Evolutionary conservation across 1,284 basidiomycete genomes (phyloP).

Genomic region (Pseudozyma thailandica): DNA sequence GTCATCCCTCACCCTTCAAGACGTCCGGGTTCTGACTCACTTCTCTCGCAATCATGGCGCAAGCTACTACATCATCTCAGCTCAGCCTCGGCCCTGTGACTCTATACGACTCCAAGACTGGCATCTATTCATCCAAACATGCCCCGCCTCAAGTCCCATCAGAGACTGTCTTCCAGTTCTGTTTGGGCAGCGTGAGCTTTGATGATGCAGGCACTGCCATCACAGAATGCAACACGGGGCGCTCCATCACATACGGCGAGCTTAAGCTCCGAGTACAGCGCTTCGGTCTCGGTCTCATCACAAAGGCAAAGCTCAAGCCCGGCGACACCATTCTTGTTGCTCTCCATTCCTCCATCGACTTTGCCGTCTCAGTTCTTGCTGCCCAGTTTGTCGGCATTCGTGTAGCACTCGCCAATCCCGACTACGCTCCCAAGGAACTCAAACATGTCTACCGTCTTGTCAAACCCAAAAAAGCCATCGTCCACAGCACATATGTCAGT

Average conservation of each 20-base stretch:
- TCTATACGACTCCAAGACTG: conserved; percentile 14
- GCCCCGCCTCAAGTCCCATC: conserved; percentile 14
- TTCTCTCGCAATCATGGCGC: too few relatives aligned
- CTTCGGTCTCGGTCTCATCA: conserved; percentile 44
- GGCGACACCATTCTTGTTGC: conserved; percentile 43
- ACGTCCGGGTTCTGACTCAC: too few relatives aligned
- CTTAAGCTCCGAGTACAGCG: conserved; percentile 41
- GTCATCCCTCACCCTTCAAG: too few relatives aligned
- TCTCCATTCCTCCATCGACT: conserved; percentile 45
- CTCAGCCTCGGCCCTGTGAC: conserved; percentile 23
- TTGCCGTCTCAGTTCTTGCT: conserved; percentile 39
- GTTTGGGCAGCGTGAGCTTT: conserved; percentile 24
- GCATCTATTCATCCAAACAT: conserved; percentile 19
- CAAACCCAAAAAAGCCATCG: conserved; percentile 45
- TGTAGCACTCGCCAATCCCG: conserved; percentile 45
- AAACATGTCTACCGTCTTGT: conserved; percentile 31
- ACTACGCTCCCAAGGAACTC: conserved; percentile 39
- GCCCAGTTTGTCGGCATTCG: conserved; percentile 44
- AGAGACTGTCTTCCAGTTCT: conserved; percentile 20
- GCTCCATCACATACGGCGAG: conserved; percentile 24
- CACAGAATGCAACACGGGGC: conserved; percentile 22
- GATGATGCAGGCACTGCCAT: conserved; percentile 23
- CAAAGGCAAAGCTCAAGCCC: conserved; percentile 35
- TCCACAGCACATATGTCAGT: conserved; percentile 22
- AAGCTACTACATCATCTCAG: conserved; percentile 3